Evolutionary conservation across 108 stramenopile genomes (phyloP).

Genomic region (Skeletonema costatum): DNA sequence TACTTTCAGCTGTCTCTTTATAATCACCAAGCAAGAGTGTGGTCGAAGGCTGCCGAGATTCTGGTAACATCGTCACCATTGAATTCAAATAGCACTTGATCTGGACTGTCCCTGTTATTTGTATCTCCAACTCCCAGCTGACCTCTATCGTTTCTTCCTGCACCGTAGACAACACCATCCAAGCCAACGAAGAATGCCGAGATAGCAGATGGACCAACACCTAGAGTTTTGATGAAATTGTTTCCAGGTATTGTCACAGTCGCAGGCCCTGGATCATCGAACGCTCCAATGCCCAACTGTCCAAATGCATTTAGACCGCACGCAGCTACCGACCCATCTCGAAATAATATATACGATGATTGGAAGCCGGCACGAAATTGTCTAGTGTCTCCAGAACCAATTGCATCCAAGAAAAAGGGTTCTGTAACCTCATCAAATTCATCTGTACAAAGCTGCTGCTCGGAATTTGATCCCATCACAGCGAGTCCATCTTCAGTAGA

Average conservation of each 20-base stretch:
- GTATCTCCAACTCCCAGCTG: slow-evolving; percentile 37
- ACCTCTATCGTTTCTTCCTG: slow-evolving; percentile 27
- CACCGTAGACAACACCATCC: slow-evolving; percentile 18
- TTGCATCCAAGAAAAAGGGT: neutral
- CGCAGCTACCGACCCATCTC: slow-evolving; percentile 31
- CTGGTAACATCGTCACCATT: neutral
- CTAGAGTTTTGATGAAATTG: slow-evolving; percentile 5
- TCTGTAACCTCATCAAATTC: slow-evolving; percentile 4
- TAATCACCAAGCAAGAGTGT: neutral
- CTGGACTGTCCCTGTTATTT: slow-evolving; percentile 3
- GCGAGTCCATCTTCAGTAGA: slow-evolving; percentile 28
- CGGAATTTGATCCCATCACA: slow-evolving; percentile 27
- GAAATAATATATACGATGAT: slow-evolving; percentile 27
- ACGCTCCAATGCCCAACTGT: slow-evolving; percentile 33
- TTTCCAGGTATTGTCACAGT: slow-evolving; percentile 7
- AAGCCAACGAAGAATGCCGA: slow-evolving; percentile 27
- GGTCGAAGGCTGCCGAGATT: neutral
- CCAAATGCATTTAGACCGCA: slow-evolving; percentile 38
- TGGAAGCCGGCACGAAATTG: slow-evolving; percentile 31
- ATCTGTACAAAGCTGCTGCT: slow-evolving; percentile 18
- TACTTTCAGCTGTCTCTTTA: neutral
- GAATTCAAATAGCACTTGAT: slow-evolving; percentile 8
- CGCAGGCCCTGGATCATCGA: slow-evolving; percentile 7
- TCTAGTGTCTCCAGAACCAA: neutral
- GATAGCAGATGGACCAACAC: slow-evolving; percentile 22